Evolutionary conservation across 805 yeast species (phyloP), one percentile per base, ranked within the genome.

Genomic region (Metschnikowia cubensis): DNA sequence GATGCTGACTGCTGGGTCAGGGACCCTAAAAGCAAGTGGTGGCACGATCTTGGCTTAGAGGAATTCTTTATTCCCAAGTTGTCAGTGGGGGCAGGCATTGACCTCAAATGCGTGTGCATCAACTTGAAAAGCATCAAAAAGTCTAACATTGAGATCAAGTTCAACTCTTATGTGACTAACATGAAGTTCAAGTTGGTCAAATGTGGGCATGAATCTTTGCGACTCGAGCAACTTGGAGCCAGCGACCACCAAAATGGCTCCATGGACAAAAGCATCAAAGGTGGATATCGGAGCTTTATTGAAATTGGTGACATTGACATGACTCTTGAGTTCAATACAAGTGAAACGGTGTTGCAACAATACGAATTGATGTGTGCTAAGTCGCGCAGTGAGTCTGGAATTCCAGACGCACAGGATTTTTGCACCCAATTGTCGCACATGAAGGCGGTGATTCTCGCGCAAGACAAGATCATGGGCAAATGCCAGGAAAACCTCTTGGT

Each of bases 41-140:
- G 46, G 46, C 33, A 43, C n/a, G 46, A 43, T 32, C 46, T 43
- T 17, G 46, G 20, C 4, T 31, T 43, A 15, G 46, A 43, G 11
- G 33, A 34, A 15, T 13, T 21, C 29, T 35, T 43, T 4, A 39
- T 43, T 5, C 46, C 46, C 7, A 35, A 43, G 22, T 18, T 43
- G 21, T n/a, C 34, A 2, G 6, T 17, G 4, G 46, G 46, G 2
- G 46, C 46, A 11, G 46, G 17, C 1, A 35, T 34, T 7, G 46
- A 43, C 22, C 17, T 43, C 39, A 17, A 43, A 22, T 43, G 38
- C 11, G 39, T 22, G 4, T 35, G 39, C 11, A 22, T 34, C 10
- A 25, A 43, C 21, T 43, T 43, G 34, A 22, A 11, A 35, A 11
- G 17, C 6, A 15, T 43, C n/a, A 6, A 8, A 14, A 43, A 15